Evolutionary conservation across 1,284 basidiomycete genomes (phyloP).

Genomic region (Malassezia obtusa): DNA sequence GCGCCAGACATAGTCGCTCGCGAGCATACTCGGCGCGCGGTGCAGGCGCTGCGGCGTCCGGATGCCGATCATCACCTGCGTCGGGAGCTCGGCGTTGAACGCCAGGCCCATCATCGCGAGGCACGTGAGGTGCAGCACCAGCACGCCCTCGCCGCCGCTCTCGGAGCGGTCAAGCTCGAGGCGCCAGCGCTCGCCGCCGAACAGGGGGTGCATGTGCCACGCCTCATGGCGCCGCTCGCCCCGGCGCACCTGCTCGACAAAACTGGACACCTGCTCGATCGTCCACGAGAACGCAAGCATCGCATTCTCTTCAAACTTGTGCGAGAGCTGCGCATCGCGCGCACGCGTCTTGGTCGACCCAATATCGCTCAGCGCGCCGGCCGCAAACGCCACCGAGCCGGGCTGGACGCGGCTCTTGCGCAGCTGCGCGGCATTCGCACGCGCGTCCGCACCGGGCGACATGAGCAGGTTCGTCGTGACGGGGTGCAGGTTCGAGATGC

Average conservation of each 20-base stretch:
- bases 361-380: slow-evolving; percentile 8
- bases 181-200: slow-evolving; percentile 44
- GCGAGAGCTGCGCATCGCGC: slow-evolving; percentile 11
- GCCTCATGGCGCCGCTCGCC: slow-evolving; percentile 35
- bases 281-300: slow-evolving; percentile 37
- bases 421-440: background rate
- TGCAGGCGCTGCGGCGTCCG: slow-evolving; percentile 4
- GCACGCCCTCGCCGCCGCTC: background rate
- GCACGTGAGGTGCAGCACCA: slow-evolving; percentile 5
- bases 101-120: slow-evolving; percentile 6
- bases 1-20: slow-evolving; percentile 10
- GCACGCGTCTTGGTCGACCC: background rate
- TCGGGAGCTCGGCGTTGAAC: slow-evolving; percentile 9
- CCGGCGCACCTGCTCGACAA: slow-evolving; percentile 35
- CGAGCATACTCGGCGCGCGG: background rate
- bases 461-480: background rate
- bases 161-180: slow-evolving; percentile 26
- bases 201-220: slow-evolving; percentile 40
- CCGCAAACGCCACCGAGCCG: slow-evolving; percentile 7
- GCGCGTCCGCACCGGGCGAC: slow-evolving; percentile 7
- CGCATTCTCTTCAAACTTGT: slow-evolving; percentile 31
- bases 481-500: slow-evolving; percentile 13
- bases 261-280: slow-evolving; percentile 27
- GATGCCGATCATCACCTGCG: slow-evolving; percentile 13
- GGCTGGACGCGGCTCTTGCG: slow-evolving; percentile 3